These are phyloP conservation scores for Gyrodon lividus DNA, from an alignment of 768 basidiomycete species.

Conservation along the genomic window DNA sequence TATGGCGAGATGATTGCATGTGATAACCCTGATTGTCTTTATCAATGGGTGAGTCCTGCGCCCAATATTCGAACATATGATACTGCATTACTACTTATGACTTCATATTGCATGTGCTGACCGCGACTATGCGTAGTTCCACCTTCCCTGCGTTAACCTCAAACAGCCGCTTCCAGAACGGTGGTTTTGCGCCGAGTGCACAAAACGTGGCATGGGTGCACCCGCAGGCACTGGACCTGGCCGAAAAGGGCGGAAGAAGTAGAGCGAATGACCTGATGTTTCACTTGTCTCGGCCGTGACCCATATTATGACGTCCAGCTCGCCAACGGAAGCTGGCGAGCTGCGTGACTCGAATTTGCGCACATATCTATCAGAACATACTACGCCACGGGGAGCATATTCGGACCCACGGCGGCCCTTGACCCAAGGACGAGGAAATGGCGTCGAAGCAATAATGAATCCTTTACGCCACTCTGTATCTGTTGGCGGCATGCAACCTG, in stretches of 20 bases:
- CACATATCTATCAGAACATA: conserved; percentile 3
- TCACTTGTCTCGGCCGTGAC: neutral
- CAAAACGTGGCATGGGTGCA: conserved; percentile 36
- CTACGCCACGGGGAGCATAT: neutral
- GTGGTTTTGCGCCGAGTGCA: conserved; percentile 62
- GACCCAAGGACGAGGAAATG: too few species aligned
- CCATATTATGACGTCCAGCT: neutral
- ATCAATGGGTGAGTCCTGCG: conserved; percentile 57
- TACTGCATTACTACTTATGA: conserved; percentile 2
- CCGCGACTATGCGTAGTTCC: conserved; percentile 44
- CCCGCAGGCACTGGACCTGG: conserved; percentile 24
- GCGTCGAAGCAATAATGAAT: too few species aligned
- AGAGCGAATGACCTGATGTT: conserved; percentile 6
- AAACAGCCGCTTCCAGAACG: conserved; percentile 54
- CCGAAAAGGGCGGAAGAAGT: conserved; percentile 45
- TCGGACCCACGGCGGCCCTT: neutral
- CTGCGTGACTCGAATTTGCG: neutral
- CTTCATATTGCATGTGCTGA: conserved; percentile 9
- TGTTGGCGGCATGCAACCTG: neutral
- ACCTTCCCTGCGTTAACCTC: conserved; percentile 58
- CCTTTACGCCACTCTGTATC: neutral
- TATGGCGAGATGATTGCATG: conserved; percentile 72
- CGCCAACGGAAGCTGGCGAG: too few species aligned
- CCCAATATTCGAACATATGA: neutral
- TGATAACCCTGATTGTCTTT: conserved; percentile 53